Conservation (phyloP, 768 basidiomycete genomes). For the Crepidotus variabilis region DNA sequence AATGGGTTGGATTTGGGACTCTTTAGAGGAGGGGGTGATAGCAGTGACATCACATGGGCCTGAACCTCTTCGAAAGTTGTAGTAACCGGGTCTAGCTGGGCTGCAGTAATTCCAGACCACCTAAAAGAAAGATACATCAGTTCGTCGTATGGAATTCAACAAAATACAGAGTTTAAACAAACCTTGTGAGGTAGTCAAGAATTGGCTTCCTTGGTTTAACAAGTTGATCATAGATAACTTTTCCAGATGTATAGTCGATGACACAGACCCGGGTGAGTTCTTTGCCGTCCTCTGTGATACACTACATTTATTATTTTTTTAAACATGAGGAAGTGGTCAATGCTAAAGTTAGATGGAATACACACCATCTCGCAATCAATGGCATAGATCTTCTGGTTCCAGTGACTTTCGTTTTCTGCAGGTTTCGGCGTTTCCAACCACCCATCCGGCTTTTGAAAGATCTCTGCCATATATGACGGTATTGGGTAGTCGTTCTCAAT, state of each 20-base stretch:
- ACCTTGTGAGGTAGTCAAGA: slow-evolving; percentile 91
- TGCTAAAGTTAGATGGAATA: not conserved
- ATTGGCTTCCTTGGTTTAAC: slow-evolving; percentile 87
- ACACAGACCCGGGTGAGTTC: slow-evolving; percentile 84
- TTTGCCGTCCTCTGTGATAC: slow-evolving; percentile 85
- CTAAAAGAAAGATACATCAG: slow-evolving; percentile 29
- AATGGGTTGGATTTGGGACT: slow-evolving; percentile 39
- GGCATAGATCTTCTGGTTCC: slow-evolving; percentile 62
- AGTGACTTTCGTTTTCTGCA: slow-evolving; percentile 22
- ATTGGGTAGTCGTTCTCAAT: slow-evolving; percentile 91
- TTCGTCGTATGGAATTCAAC: not conserved
- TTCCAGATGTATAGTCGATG: slow-evolving; percentile 70
- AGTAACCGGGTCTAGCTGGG: slow-evolving; percentile 61
- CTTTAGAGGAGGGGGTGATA: slow-evolving; percentile 35
- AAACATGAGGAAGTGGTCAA: too few species aligned
- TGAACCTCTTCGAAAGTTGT: slow-evolving; percentile 84
- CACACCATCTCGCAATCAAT: slow-evolving; percentile 97
- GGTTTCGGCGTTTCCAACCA: slow-evolving; percentile 79
- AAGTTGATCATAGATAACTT: slow-evolving; percentile 81
- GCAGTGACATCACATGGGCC: slow-evolving; percentile 55
- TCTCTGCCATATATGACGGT: slow-evolving; percentile 78
- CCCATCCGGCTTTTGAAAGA: slow-evolving; percentile 58
- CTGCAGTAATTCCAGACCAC: slow-evolving; percentile 92
- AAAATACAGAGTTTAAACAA: slow-evolving; percentile 12
- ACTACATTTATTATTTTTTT: slow-evolving; percentile 49